These are phyloP conservation scores for Osmanthus fragrans DNA, from an alignment of 257 asterid species.

Conservation along the genomic window DNA sequence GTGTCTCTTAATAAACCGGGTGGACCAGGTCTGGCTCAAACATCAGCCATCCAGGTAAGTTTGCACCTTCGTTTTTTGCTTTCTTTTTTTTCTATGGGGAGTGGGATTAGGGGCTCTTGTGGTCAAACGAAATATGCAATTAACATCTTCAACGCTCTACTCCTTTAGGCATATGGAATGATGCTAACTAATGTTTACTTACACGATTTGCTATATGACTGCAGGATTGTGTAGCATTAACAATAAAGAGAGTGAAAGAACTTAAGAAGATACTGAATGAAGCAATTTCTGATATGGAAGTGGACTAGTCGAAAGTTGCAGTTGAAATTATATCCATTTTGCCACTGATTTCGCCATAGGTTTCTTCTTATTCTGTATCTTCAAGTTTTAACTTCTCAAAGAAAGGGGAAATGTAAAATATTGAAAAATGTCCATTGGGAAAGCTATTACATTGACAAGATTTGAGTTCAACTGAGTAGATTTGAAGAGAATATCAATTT, in stretches of 20 bases:
- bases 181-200: conserved; percentile 8
- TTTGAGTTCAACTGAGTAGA: neutral
- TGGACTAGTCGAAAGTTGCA: conserved; percentile 39
- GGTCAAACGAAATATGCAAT: neutral
- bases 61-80: conserved; percentile 6
- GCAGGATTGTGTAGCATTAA: conserved; percentile 71
- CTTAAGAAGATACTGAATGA: conserved; percentile 62
- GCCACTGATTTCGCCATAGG: neutral
- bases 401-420: neutral
- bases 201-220: conserved; percentile 13
- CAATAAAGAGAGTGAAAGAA: conserved; percentile 66
- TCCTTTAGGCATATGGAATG: neutral
- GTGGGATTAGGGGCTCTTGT: neutral
- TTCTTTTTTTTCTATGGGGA: neutral
- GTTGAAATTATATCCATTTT: neutral
- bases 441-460: neutral
- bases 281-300: conserved; percentile 73
- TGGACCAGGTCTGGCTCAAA: conserved; percentile 72
- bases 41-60: conserved; percentile 74
- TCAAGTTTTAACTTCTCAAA: neutral
- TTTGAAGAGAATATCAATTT: neutral
- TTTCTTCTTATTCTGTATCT: neutral
- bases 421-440: neutral
- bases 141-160: neutral
- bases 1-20: conserved; percentile 89